Evolutionary conservation across 1,139 yeast genomes (phyloP), one percentile per base, ranked within the genome.

Genomic region (Arxiozyma telluris): DNA sequence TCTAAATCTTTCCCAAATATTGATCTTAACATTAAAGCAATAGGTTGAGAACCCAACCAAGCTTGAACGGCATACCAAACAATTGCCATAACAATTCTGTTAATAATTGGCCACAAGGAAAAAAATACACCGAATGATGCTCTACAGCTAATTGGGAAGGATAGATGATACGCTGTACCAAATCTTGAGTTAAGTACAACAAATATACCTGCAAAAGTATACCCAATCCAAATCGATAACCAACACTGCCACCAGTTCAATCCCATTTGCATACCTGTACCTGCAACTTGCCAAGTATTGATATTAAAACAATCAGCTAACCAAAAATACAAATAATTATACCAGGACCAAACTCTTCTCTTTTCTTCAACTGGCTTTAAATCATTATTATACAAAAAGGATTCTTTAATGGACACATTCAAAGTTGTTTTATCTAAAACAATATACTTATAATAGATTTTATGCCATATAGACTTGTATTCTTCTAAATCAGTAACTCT

Each of bases 211-310:
- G 82, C 81, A 52, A 83, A 66, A 41, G 76, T 66, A 66, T 83
- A 83, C 15, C 89, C 89, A 30, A 83, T 61, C 94, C 95, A 87
- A 23, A 88, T 90, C 0, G 93, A 80, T 38, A 87, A 66, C 95
- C 95, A 88, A 18, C 87, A 83, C 67, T 83, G 90, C 94, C 95
- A 88, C 95, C 95, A 87, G 20, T 83, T 80, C 71, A 88, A 73
- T 9, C 93, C 93, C 46, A 79, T 77, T 53, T 74, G 75, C 56
- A 84, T 83, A 59, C 95, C 94, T 0, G 94, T 84, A 6, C 93
- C 83, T 7, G 95, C 95, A 64, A 89, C 87, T 72, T 87, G 91
- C 91, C 94, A 88, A 11, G 96, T 87, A 66, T 86, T 87, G 63
- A 89, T 83, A 68, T 88, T 88, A 72, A 89, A 86, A 25, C 94